These are phyloP conservation scores for Arabidopsis arenosa DNA, from an alignment of 345 rosid genomes.

Conservation along the genomic window DNA sequence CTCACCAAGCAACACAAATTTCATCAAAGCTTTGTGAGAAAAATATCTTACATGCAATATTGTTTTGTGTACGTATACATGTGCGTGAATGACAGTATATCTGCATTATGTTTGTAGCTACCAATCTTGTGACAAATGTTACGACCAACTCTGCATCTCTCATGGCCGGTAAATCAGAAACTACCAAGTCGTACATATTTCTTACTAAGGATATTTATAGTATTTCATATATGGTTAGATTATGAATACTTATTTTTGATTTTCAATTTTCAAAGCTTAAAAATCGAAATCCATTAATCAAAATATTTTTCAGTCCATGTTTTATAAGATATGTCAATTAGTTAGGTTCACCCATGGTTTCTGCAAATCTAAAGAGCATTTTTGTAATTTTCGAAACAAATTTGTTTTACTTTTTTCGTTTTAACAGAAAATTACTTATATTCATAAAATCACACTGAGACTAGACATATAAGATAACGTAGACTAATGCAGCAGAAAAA, in stretches of 20 bases:
- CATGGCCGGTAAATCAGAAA: constrained; percentile 14
- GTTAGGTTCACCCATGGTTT: background rate
- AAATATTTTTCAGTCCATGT: background rate
- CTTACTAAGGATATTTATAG: background rate
- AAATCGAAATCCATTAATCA: background rate
- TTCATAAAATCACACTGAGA: background rate
- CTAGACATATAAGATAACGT: constrained; percentile 22
- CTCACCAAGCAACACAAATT: background rate
- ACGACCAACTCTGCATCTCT: constrained; percentile 38
- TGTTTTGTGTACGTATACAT: constrained; percentile 23
- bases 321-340: background rate
- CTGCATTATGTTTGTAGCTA: constrained; percentile 29
- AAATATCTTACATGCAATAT: background rate
- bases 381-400: background rate
- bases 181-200: constrained; percentile 15
- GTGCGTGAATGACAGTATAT: constrained; percentile 34
- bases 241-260: background rate
- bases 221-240: background rate
- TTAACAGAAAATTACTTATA: background rate
- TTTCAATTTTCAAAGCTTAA: background rate
- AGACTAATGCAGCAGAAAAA: background rate
- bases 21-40: background rate
- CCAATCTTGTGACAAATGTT: constrained; percentile 40
- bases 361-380: background rate
- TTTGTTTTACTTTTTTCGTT: background rate